Evolutionary conservation across 2,329 filamentous ascomycete genomes (phyloP), one percentile per base, ranked within the genome.

Genomic region (Atkinsonella hypoxylon): DNA sequence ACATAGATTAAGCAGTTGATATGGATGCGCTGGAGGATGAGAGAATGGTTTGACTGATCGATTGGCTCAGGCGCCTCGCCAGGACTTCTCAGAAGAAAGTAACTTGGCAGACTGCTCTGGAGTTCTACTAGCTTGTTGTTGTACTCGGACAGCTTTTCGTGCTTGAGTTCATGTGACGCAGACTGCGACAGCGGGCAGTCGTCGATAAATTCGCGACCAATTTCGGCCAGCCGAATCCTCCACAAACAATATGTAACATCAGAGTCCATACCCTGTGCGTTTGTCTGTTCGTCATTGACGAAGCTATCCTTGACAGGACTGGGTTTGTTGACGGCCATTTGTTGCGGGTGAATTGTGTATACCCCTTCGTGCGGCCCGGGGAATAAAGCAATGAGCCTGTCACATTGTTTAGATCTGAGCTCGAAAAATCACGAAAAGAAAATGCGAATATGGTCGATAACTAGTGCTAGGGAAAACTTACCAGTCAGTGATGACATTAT

Each of bases 251-350:
- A 49, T 8, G 43, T 26, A 9, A 46, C 10, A n/a, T 49, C 50
- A 12, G 34, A 22, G 40, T 48, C 22, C 13, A 40, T 20, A 2
- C 11, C 7, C 7, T 12, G 32, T 6, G 15, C 41, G 12, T 34
- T 38, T 13, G 34, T 8, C 10, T 22, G 20, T 4, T 32, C 34
- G 30, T 34, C 32, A 15, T 9, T 22, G 9, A 8, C 9, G 26
- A 15, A 11, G n/a, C 15, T 15, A 42, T 30, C 40, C 10, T 26
- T 12, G 6, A 44, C 32, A 38, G 36, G 31, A 26, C 50, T 46
- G 38, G 50, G 50, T 38, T 49, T 52, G 31, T 49, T 49, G 17
- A 52, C 50, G 15, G 42, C 47, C 50, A 52, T 52, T 36, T 52
- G 50, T 9, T 39, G 46, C 18, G 50, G 50, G 12, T 52, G 18